Base-by-base conservation (phyloP, 176 grass and related monocot species). In the Phragmites australis region DNA sequence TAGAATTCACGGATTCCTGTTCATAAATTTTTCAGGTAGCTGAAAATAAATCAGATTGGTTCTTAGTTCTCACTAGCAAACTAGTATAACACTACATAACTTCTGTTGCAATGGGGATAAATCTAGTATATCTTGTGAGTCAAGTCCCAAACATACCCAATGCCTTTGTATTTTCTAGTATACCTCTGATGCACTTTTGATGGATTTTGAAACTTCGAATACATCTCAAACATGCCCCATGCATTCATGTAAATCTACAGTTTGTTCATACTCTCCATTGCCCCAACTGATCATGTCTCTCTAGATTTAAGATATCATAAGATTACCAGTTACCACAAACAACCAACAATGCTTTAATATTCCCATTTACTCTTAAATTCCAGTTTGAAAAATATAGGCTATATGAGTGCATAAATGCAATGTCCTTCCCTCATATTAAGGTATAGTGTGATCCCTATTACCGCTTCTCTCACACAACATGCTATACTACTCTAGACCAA, bases 61-160 rank as follows among this genome's bases (percentile, higher is more conserved):
- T 79, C 27, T 66, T 8, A 66, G n/a, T 52, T 65, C 57, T 23
- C 44, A 78, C 18, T 22, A 19, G 16, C 59, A 41, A 57, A 75
- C 31, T 58, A 43, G 52, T 63, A 34, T 52, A 52, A n/a, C n/a
- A n/a, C n/a, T n/a, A n/a, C n/a, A n/a, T n/a, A n/a, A n/a, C n/a
- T n/a, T n/a, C n/a, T n/a, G n/a, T n/a, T n/a, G n/a, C n/a, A n/a
- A n/a, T n/a, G n/a, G n/a, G n/a, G n/a, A n/a, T n/a, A n/a, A n/a
- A n/a, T n/a, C n/a, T n/a, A n/a, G n/a, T n/a, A n/a, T n/a, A n/a
- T n/a, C n/a, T n/a, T n/a, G n/a, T n/a, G n/a, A n/a, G n/a, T n/a
- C n/a, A n/a, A n/a, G n/a, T n/a, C n/a, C n/a, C n/a, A n/a, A n/a
- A n/a, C n/a, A n/a, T n/a, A n/a, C n/a, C n/a, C n/a, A n/a, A n/a